Evolutionary conservation across 768 basidiomycete species (phyloP).

Genomic region (Rhodocollybia butyracea): DNA sequence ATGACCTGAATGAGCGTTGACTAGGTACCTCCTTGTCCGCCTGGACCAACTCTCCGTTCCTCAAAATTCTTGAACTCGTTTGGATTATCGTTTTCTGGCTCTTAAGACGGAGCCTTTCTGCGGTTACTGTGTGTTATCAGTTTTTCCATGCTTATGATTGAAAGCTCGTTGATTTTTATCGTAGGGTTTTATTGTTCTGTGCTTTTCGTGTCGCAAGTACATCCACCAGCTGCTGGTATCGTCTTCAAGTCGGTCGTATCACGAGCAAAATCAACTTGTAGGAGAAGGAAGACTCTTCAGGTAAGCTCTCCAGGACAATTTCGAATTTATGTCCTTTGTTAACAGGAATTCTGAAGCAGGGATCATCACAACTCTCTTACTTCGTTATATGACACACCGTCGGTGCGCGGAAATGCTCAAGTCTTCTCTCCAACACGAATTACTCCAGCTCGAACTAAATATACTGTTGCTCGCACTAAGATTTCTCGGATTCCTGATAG

Average conservation of each 20-base stretch:
- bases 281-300: not conserved
- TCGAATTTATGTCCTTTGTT: too few species aligned
- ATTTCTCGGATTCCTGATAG: not conserved
- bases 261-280: not conserved
- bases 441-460: not conserved
- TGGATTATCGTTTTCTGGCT: not conserved
- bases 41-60: not conserved
- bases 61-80: not conserved
- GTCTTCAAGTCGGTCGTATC: not conserved
- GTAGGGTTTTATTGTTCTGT: not conserved
- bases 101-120: slow-evolving; percentile 7
- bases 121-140: slow-evolving; percentile 9
- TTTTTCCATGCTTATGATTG: not conserved
- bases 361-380: too few species aligned
- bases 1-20: not conserved
- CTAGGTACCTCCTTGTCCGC: not conserved
- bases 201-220: not conserved
- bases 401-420: not conserved
- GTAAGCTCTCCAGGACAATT: too few species aligned
- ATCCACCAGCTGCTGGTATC: not conserved
- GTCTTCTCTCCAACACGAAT: not conserved
- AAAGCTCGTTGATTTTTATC: not conserved
- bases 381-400: too few species aligned
- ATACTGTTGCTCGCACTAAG: not conserved
- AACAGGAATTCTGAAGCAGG: too few species aligned